Percentiles rank a stretch among this genome's conserved stretches.
These are phyloP conservation scores for Oropetium thomaeum DNA, from an alignment of 176 grass and related monocot species.

Conservation along the genomic window DNA sequence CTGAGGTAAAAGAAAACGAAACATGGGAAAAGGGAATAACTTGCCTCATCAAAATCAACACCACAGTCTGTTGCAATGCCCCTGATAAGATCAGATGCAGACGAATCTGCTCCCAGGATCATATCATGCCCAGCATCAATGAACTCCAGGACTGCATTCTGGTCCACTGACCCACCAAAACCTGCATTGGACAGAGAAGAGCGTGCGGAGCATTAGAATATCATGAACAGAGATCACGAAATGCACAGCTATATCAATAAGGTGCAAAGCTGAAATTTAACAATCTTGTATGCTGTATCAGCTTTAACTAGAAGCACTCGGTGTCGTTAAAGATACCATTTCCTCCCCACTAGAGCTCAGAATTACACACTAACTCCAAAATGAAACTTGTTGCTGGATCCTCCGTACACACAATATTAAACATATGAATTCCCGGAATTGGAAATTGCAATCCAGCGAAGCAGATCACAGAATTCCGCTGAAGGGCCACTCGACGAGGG, in stretches of 20 bases:
- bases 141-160: constrained; percentile 72
- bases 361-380: neutral
- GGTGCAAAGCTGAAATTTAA: neutral
- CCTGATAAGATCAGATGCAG: constrained; percentile 87
- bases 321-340: neutral
- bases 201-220: neutral
- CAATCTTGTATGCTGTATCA: neutral
- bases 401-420: neutral
- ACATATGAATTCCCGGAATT: neutral
- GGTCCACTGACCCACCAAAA: constrained; percentile 88
- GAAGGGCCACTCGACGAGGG: neutral
- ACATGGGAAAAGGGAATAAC: too few relatives aligned
- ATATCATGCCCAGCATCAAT: constrained; percentile 86
- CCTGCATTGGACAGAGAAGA: constrained; percentile 32
- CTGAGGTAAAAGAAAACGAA: constrained; percentile 6
- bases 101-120: constrained; percentile 78
- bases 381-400: neutral
- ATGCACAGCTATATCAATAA: neutral
- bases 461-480: constrained; percentile 12
- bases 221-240: neutral
- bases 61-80: constrained; percentile 89
- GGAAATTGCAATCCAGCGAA: neutral
- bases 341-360: neutral
- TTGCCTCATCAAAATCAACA: constrained; percentile 97
- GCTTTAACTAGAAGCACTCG: neutral